Percentiles rank a stretch among this genome's conserved stretches.
These are phyloP conservation scores for Dendrobium officinale DNA, from an alignment of 106 monocot species.

Conservation along the genomic window DNA sequence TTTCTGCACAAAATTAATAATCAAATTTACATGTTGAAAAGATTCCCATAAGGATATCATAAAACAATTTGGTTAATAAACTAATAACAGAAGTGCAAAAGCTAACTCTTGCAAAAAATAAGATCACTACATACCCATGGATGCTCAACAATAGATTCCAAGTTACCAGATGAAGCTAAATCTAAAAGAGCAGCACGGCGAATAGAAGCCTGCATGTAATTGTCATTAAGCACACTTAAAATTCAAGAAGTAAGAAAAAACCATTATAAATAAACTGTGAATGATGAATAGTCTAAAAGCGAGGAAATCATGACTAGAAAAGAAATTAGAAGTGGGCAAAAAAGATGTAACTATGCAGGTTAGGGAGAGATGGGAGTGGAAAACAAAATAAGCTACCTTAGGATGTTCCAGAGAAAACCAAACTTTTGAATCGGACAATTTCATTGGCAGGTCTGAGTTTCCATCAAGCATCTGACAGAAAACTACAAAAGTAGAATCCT, in stretches of 20 bases:
- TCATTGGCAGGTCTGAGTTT: slow-evolving; percentile 22
- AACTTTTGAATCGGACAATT: slow-evolving; percentile 52
- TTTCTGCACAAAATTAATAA: slow-evolving; percentile 35
- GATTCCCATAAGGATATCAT: not conserved
- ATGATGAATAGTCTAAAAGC: not conserved
- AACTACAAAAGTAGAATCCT: slow-evolving; percentile 24
- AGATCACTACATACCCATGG: slow-evolving; percentile 27
- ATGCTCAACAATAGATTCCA: slow-evolving; percentile 30
- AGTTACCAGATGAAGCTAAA: slow-evolving; percentile 42
- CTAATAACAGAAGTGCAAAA: not conserved
- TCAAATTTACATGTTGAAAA: not conserved
- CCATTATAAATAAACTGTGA: not conserved
- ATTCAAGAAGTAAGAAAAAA: not conserved
- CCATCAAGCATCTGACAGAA: slow-evolving; percentile 52
- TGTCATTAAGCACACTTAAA: not conserved
- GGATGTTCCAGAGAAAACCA: slow-evolving; percentile 90
- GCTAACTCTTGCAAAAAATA: slow-evolving; percentile 4
- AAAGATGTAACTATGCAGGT: not conserved
- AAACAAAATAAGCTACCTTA: slow-evolving; percentile 32
- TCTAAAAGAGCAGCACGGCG: slow-evolving; percentile 53
- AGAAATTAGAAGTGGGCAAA: not conserved
- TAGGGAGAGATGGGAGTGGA: not conserved
- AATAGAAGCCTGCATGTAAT: slow-evolving; percentile 39
- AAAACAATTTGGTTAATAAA: not conserved
- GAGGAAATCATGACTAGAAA: not conserved